Evolutionary conservation across 1,284 basidiomycete genomes (phyloP).

Genomic region (Mycosarcoma maydis): DNA sequence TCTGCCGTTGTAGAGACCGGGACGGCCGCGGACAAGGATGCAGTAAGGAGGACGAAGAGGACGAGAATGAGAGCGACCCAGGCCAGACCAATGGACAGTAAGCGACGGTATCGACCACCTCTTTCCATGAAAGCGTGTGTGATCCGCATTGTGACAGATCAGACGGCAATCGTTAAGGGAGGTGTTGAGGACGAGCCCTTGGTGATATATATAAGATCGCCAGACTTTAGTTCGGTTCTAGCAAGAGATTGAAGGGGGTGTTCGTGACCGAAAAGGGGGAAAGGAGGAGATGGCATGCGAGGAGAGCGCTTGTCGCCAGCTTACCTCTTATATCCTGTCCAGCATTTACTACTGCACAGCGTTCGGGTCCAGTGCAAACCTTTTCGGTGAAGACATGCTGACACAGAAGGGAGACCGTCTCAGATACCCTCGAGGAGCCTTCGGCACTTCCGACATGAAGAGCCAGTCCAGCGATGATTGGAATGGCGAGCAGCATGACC

Average conservation of each 20-base stretch:
- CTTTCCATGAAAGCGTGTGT: background rate
- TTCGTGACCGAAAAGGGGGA: too few species aligned
- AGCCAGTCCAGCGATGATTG: too few species aligned
- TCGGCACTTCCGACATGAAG: conserved; percentile 10
- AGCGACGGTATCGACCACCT: background rate
- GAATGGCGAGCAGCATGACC: background rate
- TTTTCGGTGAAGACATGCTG: too few species aligned
- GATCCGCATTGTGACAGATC: conserved; percentile 5
- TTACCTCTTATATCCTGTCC: background rate
- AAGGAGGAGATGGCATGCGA: background rate
- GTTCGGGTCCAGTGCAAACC: too few species aligned
- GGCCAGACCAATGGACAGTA: background rate
- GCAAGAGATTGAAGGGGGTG: too few species aligned
- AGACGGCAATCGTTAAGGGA: too few species aligned
- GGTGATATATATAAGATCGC: too few species aligned
- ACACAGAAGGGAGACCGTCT: background rate
- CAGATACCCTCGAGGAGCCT: background rate
- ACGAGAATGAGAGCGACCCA: conserved; percentile 1
- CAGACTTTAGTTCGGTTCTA: too few species aligned
- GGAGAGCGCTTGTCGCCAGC: too few species aligned
- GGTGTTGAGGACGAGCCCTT: too few species aligned
- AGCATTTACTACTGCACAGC: background rate
- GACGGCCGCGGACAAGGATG: conserved; percentile 5
- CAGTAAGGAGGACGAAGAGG: background rate
- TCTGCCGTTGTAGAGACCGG: background rate